Base-by-base conservation (phyloP, 2,329 filamentous ascomycete genomes). In the Alternaria hordeiaustralica region DNA sequence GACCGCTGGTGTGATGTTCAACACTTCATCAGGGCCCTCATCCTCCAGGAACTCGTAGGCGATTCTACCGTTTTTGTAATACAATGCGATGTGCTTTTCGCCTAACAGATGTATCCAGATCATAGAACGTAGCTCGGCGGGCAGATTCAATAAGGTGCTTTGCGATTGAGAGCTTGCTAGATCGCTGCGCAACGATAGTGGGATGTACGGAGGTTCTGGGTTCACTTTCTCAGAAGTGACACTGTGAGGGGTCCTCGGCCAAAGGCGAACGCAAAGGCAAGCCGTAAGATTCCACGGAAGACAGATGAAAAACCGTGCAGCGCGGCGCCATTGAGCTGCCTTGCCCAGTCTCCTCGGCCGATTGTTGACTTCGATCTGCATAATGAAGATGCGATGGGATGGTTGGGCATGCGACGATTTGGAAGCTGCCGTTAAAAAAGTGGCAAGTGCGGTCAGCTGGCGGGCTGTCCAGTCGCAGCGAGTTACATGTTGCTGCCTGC, bases 251-350 rank as follows among this genome's bases (percentile, higher is more conserved):
- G 13, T n/a, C 7, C 33, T 36, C 7, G 33, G 33, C 33, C 33
- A 36, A 36, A 36, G 33, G 13, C 33, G 33, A 36, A 5, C 0
- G 33, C 33, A 36, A 8, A 36, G 33, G 33, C 33, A 36, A 9
- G 33, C 33, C 33, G 33, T 1, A 9, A 36, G 13, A 36, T 36
- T 36, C 33, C 33, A 36, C 4, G 33, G 33, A 36, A 36, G 33
- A 36, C 33, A 36, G 33, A 36, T 5, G 1, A 36, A 36, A 2
- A n/a, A 36, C 0, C 2, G 0, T 0, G 33, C 33, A 0, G 0
- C 33, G 0, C 33, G 0, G 33, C 33, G 15, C 33, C 13, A 36
- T 36, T 36, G 7, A 36, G 33, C 7, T 36, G 33, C 33, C 7
- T 36, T 36, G 3, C 13, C 4, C 33, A 1, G 0, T 4, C 15